Conservation (phyloP, 2,329 filamentous ascomycete species). For the Diaporthe destruens region DNA sequence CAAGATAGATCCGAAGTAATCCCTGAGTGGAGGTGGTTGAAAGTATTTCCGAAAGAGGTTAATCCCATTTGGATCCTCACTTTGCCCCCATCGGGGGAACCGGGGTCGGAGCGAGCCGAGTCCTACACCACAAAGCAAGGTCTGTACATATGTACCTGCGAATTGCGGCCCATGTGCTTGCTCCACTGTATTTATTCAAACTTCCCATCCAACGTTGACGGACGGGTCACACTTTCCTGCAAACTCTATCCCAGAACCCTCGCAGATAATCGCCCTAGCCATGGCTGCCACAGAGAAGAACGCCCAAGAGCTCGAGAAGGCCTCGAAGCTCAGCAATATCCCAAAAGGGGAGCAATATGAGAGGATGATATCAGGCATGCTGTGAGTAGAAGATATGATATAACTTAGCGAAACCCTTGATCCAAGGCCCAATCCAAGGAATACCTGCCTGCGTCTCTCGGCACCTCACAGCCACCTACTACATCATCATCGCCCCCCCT, state of each 20-base stretch:
- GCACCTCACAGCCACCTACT: not conserved
- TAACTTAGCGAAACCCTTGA: not conserved
- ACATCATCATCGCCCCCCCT: not conserved
- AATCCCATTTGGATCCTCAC: not conserved
- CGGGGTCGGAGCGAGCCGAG: slow-evolving; percentile 3
- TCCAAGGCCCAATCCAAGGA: not conserved
- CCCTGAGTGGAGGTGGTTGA: not conserved
- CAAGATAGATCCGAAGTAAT: not conserved
- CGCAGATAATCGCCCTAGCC: not conserved
- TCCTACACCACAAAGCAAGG: not conserved
- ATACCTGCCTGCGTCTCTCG: not conserved
- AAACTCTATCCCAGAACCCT: not conserved
- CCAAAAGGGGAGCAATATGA: slow-evolving; percentile 72
- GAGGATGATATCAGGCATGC: slow-evolving; percentile 73
- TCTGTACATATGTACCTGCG: not conserved
- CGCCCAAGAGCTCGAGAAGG: slow-evolving; percentile 55
- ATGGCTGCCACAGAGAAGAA: slow-evolving; percentile 48
- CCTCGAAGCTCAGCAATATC: slow-evolving; percentile 57
- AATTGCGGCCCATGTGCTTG: not conserved
- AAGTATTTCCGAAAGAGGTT: slow-evolving; percentile 9
- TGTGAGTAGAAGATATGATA: slow-evolving; percentile 56
- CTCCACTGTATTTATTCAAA: slow-evolving; percentile 10
- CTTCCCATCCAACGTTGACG: not conserved
- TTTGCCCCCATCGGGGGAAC: not conserved
- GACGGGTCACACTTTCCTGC: not conserved